Evolutionary conservation across 1,284 basidiomycete genomes (phyloP).

Genomic region (Irpex sp.): DNA sequence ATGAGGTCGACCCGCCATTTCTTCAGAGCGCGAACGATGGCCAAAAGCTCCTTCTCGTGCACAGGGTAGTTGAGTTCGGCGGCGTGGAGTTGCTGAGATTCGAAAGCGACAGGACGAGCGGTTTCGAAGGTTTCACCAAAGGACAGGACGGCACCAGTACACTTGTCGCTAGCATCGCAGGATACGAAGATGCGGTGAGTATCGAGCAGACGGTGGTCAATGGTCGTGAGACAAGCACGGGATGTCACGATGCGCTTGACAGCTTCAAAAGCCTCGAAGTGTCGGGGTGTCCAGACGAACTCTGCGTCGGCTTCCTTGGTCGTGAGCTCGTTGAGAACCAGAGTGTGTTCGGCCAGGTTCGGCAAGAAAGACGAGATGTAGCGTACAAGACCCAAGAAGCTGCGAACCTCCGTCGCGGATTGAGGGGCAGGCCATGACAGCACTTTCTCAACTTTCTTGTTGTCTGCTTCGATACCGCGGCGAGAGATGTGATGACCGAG

Average conservation of each 20-base stretch:
- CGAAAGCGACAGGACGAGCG: conserved; percentile 12
- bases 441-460: conserved; percentile 12
- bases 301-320: conserved; percentile 1
- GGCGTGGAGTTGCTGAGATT: conserved; percentile 13
- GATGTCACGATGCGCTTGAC: conserved; percentile 5
- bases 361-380: conserved; percentile 4
- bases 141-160: conserved; percentile 7
- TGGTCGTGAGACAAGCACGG: conserved; percentile 5
- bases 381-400: conserved; percentile 4
- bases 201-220: conserved; percentile 2
- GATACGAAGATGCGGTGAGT: conserved; percentile 2
- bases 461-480: conserved; percentile 22
- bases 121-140: conserved; percentile 10
- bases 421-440: conserved; percentile 1
- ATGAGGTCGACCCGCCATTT: conserved; percentile 4
- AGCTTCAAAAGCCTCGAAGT: not conserved
- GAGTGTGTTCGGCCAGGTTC: not conserved
- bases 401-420: conserved; percentile 1
- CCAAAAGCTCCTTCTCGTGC: conserved; percentile 25
- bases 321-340: not conserved
- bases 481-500: conserved; percentile 22
- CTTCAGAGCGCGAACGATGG: conserved; percentile 10
- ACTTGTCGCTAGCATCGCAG: not conserved
- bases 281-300: not conserved
- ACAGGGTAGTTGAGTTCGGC: conserved; percentile 25